phyloP scores from a whole-genome alignment of 768 basidiomycete genomes.

The Mycena latifolia region DNA sequence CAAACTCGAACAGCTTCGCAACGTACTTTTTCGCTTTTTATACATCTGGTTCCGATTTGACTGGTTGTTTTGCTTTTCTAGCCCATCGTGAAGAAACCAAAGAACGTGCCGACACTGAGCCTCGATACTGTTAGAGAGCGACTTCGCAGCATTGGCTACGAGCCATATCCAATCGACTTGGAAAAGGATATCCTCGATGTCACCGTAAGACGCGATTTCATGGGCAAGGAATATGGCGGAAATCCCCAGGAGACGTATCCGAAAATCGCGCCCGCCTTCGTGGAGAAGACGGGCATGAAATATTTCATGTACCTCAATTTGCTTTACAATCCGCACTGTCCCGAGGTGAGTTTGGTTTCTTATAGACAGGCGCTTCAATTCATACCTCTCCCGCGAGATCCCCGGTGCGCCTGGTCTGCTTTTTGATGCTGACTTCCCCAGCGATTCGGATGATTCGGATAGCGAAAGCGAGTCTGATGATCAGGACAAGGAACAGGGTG shows the following conservation, averaged over 20 bases:
- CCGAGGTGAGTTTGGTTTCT: conserved; percentile 20
- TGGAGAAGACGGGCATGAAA: conserved; percentile 43
- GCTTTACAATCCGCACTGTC: conserved; percentile 49
- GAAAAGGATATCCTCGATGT: conserved; percentile 40
- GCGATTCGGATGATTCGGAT: not conserved
- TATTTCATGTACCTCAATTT: conserved; percentile 52
- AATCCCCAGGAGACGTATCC: conserved; percentile 46
- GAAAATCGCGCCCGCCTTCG: conserved; percentile 28
- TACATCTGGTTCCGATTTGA: not conserved
- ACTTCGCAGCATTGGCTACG: conserved; percentile 39
- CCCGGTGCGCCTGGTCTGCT: conserved; percentile 51
- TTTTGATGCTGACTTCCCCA: conserved; percentile 32
- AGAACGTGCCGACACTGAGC: conserved; percentile 18
- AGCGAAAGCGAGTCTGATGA: not conserved
- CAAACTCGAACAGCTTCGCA: conserved; percentile 9
- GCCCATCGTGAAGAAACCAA: conserved; percentile 38
- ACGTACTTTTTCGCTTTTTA: not conserved
- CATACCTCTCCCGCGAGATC: conserved; percentile 22
- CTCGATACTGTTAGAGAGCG: conserved; percentile 7
- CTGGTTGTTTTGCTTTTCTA: not conserved
- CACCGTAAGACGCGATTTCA: conserved; percentile 45
- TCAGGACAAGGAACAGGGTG: not conserved
- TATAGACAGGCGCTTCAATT: no score
- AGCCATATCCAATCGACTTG: conserved; percentile 42
- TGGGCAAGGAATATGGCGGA: conserved; percentile 51